Base-by-base conservation (phyloP, 371 early-diverging fungal species). In the Lichtheimia ornata region DNA sequence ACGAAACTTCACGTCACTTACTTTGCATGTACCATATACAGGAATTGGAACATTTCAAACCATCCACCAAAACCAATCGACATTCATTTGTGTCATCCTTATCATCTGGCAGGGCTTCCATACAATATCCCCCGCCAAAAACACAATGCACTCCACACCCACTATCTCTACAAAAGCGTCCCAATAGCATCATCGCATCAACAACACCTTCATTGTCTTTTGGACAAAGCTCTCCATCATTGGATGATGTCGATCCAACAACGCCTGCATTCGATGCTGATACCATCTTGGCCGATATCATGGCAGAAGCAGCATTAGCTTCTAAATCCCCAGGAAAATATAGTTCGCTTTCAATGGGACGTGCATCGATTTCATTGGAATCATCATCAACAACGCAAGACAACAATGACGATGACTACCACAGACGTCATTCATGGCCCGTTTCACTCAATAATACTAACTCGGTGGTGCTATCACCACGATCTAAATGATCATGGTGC, bases 81-180 rank as follows among this genome's bases (percentile, higher is more conserved):
- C 52, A 63, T 51, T 54, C 47, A n/a, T 65, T 69, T 4, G 24
- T 66, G 22, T 76, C 76, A 0, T 79, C 78, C 12, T 61, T 81
- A 11, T 77, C 76, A 0, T 77, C 77, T 30, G 77, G 77, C 4
- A 73, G 71, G 56, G 77, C 77, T 15, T 75, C 81, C 5, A 75
- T 79, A 27, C 72, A 69, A 54, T 58, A 73, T 14, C 56, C 68
- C 7, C 51, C 59, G 15, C 59, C 59, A 22, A 59, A 59, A 42
- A 40, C 52, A 4, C 22, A 41, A 52, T 50, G 59, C 13, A 24
- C 18, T 20, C 55, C 41, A 15, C 43, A 43, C 11, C 56, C 47
- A 11, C 6, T n/a, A 22, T 17, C 47, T 0, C 5, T 18, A 1
- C 18, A 22, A 1, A 22, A 47, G 9, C 15, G 47, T n/a, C 2